Percentiles rank a stretch among this genome's conserved stretches.
Conservation (phyloP, 2,329 filamentous ascomycete genomes). For the Thermomyces lanuginosus region DNA sequence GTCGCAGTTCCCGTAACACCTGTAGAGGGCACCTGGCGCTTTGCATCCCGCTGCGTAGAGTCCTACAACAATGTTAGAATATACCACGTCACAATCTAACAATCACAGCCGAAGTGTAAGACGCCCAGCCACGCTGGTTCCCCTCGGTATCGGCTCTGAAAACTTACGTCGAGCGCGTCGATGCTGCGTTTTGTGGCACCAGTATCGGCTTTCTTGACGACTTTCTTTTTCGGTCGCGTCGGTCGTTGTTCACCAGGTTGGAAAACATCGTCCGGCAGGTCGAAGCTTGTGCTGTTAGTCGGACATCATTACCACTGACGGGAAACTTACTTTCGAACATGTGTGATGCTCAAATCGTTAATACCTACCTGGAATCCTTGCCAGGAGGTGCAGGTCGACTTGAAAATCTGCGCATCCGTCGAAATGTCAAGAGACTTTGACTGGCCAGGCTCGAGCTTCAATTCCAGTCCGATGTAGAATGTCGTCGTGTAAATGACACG, state of each 20-base stretch:
- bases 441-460: slow-evolving; percentile 51
- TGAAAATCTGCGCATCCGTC: slow-evolving; percentile 72
- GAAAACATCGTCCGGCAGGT: slow-evolving; percentile 83
- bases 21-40: slow-evolving; percentile 19
- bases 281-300: slow-evolving; percentile 42
- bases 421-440: slow-evolving; percentile 40
- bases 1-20: slow-evolving; percentile 14
- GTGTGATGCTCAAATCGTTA: slow-evolving; percentile 64
- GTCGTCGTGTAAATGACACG: slow-evolving; percentile 67
- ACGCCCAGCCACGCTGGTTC: slow-evolving; percentile 12
- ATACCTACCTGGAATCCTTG: slow-evolving; percentile 57
- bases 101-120: slow-evolving; percentile 7
- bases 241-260: slow-evolving; percentile 58
- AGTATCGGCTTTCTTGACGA: slow-evolving; percentile 21
- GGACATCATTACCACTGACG: not conserved
- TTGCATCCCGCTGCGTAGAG: slow-evolving; percentile 15
- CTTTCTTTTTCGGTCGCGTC: slow-evolving; percentile 39
- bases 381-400: slow-evolving; percentile 61
- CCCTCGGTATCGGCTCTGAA: slow-evolving; percentile 12
- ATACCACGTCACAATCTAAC: slow-evolving; percentile 8
- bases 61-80: slow-evolving; percentile 16
- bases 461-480: slow-evolving; percentile 79
- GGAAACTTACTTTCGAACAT: slow-evolving; percentile 62
- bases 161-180: slow-evolving; percentile 29
- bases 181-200: slow-evolving; percentile 22